Percentiles rank a stretch among this genome's conserved stretches.
These are phyloP conservation scores for Melastoma malabathricum DNA, from an alignment of 345 rosid genomes.

Conservation along the genomic window DNA sequence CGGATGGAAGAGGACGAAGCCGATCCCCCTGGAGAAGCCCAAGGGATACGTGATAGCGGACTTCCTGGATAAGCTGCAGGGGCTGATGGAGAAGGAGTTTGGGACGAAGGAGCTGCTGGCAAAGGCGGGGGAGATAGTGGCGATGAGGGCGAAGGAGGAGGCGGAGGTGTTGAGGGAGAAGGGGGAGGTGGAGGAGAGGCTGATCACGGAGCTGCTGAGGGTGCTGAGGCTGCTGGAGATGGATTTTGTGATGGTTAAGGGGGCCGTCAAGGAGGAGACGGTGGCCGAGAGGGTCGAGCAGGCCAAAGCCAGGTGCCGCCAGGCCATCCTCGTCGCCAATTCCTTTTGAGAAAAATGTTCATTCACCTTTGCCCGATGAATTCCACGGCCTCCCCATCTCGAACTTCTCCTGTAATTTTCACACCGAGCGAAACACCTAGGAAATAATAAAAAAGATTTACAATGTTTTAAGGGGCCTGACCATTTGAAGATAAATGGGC, in stretches of 20 bases:
- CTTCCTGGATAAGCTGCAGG: conserved; percentile 61
- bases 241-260: conserved; percentile 94
- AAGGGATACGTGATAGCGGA: conserved; percentile 73
- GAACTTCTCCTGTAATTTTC: too few species aligned
- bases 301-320: conserved; percentile 82
- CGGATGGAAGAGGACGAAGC: conserved; percentile 77
- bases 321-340: conserved; percentile 81
- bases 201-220: conserved; percentile 80
- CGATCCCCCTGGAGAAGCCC: conserved; percentile 57
- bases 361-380: too few species aligned
- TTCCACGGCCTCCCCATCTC: too few species aligned
- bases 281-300: conserved; percentile 55
- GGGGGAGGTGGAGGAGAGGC: conserved; percentile 68
- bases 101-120: conserved; percentile 69
- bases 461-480: too few species aligned
- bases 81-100: conserved; percentile 55
- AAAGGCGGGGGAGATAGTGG: conserved; percentile 70
- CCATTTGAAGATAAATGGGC: too few species aligned
- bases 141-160: conserved; percentile 86
- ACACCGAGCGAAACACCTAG: too few species aligned
- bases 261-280: conserved; percentile 72
- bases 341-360: too few species aligned
- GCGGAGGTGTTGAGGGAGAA: conserved; percentile 70
- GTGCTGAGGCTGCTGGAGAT: conserved; percentile 91
- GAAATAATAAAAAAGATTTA: too few species aligned